Evolutionary conservation across 139 green algal species (phyloP).

Genomic region (Closterium sp.): DNA sequence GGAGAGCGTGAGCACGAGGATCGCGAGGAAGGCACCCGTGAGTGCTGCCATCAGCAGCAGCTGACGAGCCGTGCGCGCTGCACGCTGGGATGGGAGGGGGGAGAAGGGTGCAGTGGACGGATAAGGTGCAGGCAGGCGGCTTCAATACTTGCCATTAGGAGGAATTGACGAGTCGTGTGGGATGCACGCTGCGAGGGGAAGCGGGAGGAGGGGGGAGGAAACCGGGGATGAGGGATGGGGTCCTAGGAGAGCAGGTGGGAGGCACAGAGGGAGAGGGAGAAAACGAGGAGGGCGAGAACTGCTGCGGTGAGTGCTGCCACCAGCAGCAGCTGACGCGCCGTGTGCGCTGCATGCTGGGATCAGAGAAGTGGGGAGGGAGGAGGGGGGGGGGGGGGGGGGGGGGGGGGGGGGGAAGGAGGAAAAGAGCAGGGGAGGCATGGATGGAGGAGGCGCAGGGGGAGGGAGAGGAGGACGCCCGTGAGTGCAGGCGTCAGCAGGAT

Average conservation of each 20-base stretch:
- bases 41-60: background rate
- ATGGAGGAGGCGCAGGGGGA: background rate
- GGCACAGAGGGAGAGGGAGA: background rate
- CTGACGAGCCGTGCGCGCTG: constrained; percentile 2
- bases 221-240: too few species aligned
- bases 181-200: background rate
- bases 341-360: background rate
- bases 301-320: background rate
- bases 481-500: background rate
- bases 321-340: constrained; percentile 1
- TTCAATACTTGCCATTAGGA: background rate
- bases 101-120: too few species aligned
- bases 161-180: background rate
- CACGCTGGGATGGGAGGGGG: background rate
- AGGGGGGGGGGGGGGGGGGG: too few species aligned
- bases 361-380: background rate
- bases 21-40: background rate
- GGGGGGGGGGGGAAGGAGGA: too few species aligned
- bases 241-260: constrained; percentile 1
- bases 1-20: background rate
- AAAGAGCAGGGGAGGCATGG: too few species aligned
- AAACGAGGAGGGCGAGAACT: background rate
- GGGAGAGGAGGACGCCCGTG: background rate
- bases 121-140: background rate
- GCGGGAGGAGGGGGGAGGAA: background rate